Evolutionary conservation across 257 asterid species (phyloP).

Genomic region (Misopates orontium): DNA sequence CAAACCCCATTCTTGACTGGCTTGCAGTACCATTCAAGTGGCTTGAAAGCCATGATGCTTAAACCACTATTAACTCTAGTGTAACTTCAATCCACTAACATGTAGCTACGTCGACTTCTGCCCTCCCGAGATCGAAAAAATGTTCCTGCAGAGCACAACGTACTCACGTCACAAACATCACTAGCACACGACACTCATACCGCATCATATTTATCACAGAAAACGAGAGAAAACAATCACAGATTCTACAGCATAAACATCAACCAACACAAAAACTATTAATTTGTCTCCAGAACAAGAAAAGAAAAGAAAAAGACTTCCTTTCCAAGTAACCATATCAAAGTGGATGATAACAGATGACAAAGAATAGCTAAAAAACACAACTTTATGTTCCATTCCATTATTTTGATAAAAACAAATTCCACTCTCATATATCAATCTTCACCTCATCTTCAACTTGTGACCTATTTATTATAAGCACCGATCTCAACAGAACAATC

Average conservation of each 20-base stretch:
- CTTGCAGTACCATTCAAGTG: constrained; percentile 85
- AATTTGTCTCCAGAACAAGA: too few species aligned
- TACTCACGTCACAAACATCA: background rate
- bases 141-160: background rate
- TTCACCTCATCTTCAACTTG: too few species aligned
- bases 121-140: background rate
- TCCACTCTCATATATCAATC: too few species aligned
- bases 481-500: background rate
- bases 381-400: too few species aligned
- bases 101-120: background rate
- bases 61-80: constrained; percentile 21
- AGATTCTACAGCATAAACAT: background rate
- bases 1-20: constrained; percentile 77
- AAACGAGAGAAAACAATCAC: too few species aligned
- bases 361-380: too few species aligned
- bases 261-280: too few species aligned
- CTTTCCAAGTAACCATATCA: too few species aligned
- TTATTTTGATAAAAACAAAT: too few species aligned
- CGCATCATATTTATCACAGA: background rate
- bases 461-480: too few species aligned
- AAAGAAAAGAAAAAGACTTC: too few species aligned
- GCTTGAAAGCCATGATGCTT: constrained; percentile 71
- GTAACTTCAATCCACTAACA: constrained; percentile 32
- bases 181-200: background rate
- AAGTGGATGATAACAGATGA: too few species aligned